phyloP scores from a whole-genome alignment of 2,329 filamentous ascomycete species.

The Leptographium lundbergii region DNA sequence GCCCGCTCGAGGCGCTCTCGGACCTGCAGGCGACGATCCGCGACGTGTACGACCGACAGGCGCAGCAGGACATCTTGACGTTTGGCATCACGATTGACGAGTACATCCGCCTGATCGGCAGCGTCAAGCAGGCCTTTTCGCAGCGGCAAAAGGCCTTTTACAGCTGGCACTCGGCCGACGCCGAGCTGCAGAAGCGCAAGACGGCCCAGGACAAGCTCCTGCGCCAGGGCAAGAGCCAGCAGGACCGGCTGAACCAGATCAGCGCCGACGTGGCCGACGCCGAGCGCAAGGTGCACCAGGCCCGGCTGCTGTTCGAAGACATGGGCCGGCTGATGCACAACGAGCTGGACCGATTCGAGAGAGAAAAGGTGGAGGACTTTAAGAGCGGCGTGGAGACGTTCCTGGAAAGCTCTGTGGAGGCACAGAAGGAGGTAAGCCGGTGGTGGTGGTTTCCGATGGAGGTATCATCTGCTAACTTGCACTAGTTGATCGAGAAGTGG shows the following conservation, averaged over 20 bases:
- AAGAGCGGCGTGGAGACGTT: constrained; percentile 98
- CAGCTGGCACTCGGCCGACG: constrained; percentile 83
- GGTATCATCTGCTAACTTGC: constrained; percentile 10
- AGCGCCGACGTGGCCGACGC: constrained; percentile 90
- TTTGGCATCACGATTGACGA: constrained; percentile 97
- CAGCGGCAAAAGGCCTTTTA: constrained; percentile 95
- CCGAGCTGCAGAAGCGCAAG: constrained; percentile 82
- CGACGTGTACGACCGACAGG: constrained; percentile 92
- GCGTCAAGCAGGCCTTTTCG: constrained; percentile 82
- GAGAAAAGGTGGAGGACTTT: constrained; percentile 97
- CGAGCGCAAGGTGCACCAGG: constrained; percentile 85
- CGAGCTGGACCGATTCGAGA: constrained; percentile 88
- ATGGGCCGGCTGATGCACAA: constrained; percentile 89
- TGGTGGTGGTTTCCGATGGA: not conserved
- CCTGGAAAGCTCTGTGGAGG: constrained; percentile 90
- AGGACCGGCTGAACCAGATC: constrained; percentile 86
- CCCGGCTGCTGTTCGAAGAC: constrained; percentile 82
- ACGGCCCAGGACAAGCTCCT: constrained; percentile 86
- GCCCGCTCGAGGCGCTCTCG: constrained; percentile 79
- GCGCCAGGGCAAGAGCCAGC: constrained; percentile 86
- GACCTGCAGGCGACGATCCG: constrained; percentile 88
- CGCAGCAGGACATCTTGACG: constrained; percentile 90
- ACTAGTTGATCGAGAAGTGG: constrained; percentile 71
- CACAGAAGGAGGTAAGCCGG: constrained; percentile 81
- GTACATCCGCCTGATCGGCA: constrained; percentile 91